Percentiles rank a stretch among this genome's conserved stretches.
phyloP scores from a whole-genome alignment of 129 eudicot species.

The Flaveria brownii region DNA sequence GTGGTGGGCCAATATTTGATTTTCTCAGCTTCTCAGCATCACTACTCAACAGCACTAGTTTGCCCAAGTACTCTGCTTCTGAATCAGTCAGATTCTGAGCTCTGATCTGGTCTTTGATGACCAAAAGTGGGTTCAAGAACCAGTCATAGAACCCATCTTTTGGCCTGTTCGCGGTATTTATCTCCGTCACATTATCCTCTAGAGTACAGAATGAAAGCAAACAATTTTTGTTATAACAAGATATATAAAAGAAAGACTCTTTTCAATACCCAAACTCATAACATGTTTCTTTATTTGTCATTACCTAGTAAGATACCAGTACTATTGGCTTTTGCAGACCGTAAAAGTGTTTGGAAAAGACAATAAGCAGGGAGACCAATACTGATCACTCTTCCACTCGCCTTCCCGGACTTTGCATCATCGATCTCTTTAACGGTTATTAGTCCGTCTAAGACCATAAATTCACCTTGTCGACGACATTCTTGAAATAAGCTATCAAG shows the following conservation, averaged over 20 bases:
- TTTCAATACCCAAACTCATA: neutral
- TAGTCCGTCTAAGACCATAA: constrained; percentile 62
- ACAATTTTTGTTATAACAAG: neutral
- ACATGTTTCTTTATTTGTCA: constrained; percentile 7
- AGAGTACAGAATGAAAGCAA: constrained; percentile 10
- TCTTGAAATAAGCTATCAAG: constrained; percentile 66
- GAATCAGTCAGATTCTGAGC: constrained; percentile 64
- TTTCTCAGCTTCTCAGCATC: constrained; percentile 57
- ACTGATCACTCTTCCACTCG: constrained; percentile 53
- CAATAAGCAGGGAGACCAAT: constrained; percentile 83
- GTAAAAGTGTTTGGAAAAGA: constrained; percentile 62
- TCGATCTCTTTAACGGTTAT: constrained; percentile 77
- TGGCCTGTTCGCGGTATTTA: constrained; percentile 72
- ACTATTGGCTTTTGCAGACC: constrained; percentile 70
- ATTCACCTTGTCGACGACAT: constrained; percentile 63
- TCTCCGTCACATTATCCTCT: constrained; percentile 79
- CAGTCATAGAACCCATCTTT: constrained; percentile 80
- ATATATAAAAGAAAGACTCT: neutral
- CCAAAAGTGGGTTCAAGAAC: constrained; percentile 87
- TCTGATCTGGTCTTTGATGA: constrained; percentile 81
- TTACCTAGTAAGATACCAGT: constrained; percentile 75
- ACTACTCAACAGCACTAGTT: constrained; percentile 58
- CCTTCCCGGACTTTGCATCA: constrained; percentile 74
- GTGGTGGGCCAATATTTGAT: constrained; percentile 48
- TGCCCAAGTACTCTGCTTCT: constrained; percentile 75